Percentiles rank a stretch among this genome's conserved stretches.
Conservation (phyloP, 2,329 filamentous ascomycete genomes). For the Tolypocladium paradoxum region DNA sequence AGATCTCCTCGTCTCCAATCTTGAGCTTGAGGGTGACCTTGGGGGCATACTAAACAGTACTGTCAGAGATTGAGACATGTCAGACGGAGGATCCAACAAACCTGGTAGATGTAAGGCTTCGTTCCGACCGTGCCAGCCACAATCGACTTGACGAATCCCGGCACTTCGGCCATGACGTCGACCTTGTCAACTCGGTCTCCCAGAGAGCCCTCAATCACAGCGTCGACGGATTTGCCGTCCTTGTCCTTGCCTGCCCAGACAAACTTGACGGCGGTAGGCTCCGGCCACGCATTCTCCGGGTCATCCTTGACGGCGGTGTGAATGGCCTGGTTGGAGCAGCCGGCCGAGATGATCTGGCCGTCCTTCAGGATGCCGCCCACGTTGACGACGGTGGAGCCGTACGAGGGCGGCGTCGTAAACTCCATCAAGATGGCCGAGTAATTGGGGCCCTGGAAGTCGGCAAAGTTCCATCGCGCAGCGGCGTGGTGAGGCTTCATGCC, state of each 20-base stretch:
- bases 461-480: conserved; percentile 86
- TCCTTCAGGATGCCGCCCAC: conserved; percentile 77
- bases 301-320: conserved; percentile 66
- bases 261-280: conserved; percentile 65
- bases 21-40: conserved; percentile 69
- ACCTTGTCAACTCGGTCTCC: conserved; percentile 63
- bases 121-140: conserved; percentile 82
- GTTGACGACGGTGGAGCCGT: conserved; percentile 73
- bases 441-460: conserved; percentile 77
- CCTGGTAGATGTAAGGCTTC: conserved; percentile 96
- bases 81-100: conserved; percentile 27
- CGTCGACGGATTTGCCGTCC: conserved; percentile 64
- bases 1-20: conserved; percentile 66
- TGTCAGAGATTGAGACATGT: not conserved
- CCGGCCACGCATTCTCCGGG: conserved; percentile 75
- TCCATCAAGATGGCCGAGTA: conserved; percentile 93
- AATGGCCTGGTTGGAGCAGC: conserved; percentile 50
- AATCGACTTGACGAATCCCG: conserved; percentile 89
- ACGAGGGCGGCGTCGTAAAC: conserved; percentile 86
- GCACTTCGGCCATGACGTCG: conserved; percentile 94
- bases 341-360: conserved; percentile 66
- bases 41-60: conserved; percentile 52
- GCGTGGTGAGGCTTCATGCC: conserved; percentile 99
- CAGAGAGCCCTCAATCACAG: conserved; percentile 56
- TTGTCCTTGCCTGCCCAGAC: conserved; percentile 69